Percentiles rank a stretch among this genome's conserved stretches.
Evolutionary conservation across 2,329 filamentous ascomycete genomes (phyloP).

Genomic region (Lachnellula willkommii): DNA sequence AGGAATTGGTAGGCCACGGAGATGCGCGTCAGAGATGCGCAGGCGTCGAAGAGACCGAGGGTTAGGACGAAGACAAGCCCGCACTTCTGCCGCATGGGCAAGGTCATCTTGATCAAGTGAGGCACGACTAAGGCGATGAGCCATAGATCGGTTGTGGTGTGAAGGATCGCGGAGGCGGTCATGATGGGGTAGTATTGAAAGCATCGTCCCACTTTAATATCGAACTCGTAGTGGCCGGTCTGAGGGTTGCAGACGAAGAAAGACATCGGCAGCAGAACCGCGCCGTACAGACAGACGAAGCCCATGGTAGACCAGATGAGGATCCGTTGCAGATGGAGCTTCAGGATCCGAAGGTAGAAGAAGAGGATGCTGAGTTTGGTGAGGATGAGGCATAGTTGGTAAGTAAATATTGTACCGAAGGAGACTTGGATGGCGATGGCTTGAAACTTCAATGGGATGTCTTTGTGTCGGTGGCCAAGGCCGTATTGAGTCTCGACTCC

Average conservation of each 20-base stretch:
- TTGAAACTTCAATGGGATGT: neutral
- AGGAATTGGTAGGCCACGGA: neutral
- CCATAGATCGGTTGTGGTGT: neutral
- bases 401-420: neutral
- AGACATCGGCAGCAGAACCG: neutral
- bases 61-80: neutral
- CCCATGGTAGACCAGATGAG: neutral
- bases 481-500: neutral
- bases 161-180: neutral
- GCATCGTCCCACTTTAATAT: neutral
- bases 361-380: constrained; percentile 2
- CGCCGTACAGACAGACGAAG: neutral
- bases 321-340: neutral
- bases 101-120: neutral
- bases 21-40: neutral
- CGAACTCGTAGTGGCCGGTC: neutral
- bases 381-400: neutral
- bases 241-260: neutral
- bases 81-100: neutral
- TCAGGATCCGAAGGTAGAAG: constrained; percentile 4
- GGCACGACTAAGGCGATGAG: neutral
- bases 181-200: neutral
- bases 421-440: neutral
- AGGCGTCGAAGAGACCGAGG: constrained; percentile 1
- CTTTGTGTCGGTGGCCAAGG: neutral